phyloP scores from a whole-genome alignment of 805 yeast genomes.

The Pichia manshurica region DNA sequence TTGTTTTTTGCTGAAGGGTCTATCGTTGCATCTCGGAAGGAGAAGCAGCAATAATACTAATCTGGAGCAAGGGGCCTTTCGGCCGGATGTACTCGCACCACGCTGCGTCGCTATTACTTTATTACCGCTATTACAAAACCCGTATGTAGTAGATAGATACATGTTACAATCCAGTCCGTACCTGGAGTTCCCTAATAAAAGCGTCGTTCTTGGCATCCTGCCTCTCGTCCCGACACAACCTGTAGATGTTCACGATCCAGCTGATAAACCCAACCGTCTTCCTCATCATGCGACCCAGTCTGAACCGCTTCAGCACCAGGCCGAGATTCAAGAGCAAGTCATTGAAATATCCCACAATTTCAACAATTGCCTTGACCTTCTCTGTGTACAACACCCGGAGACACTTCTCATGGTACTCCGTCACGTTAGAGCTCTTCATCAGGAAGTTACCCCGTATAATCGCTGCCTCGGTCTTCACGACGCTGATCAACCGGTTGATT shows the following conservation, averaged over 20 bases:
- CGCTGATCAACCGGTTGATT: conserved; percentile 20
- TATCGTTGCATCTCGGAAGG: too few species aligned
- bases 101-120: too few species aligned
- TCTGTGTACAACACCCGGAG: conserved; percentile 22
- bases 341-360: conserved; percentile 27
- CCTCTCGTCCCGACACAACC: conserved; percentile 25
- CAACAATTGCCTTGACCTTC: conserved; percentile 23
- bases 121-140: too few species aligned
- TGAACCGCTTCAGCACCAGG: conserved; percentile 19
- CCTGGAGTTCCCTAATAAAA: not conserved
- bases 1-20: too few species aligned
- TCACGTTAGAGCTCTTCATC: conserved; percentile 6
- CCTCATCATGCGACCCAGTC: conserved; percentile 20
- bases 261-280: conserved; percentile 23
- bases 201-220: conserved; percentile 18
- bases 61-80: too few species aligned
- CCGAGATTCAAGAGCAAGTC: conserved; percentile 28
- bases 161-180: too few species aligned
- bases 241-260: conserved; percentile 27
- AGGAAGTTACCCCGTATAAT: conserved; percentile 12
- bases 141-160: too few species aligned
- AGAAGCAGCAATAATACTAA: too few species aligned
- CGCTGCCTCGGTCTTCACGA: conserved; percentile 22
- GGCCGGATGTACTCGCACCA: too few species aligned
- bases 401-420: conserved; percentile 13